Evolutionary conservation across 164 flowering plant genomes (phyloP), one percentile per base, ranked within the genome.

Genomic region (Pachysandra terminalis): DNA sequence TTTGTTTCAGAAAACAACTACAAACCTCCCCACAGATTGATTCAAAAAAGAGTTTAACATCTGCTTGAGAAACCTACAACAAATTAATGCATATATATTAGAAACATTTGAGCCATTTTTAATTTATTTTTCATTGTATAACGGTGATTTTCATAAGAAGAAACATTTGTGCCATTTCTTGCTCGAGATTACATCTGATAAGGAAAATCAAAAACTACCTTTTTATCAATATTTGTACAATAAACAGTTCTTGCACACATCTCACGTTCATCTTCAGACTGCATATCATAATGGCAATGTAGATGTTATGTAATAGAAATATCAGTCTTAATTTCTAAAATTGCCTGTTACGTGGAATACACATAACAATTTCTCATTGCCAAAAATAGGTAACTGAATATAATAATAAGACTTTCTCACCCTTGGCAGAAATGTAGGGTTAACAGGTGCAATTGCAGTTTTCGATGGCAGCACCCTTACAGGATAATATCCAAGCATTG

Each of bases 391-490:
- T 17, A 25, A 19, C 45, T 13, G 19, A 23, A 9, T 19, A 61
- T 22, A 65, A 48, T 23, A 5, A 32, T 2, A 28, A 65, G 37
- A 58, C n/a, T 26, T 63, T 61, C 82, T 80, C 75, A 89, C 91
- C 91, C 86, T 77, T 0, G 96, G 96, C 81, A 90, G 79, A 81
- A 84, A 87, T 22, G 86, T 84, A 52, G 91, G 91, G 77, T 90
- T 90, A 68, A 88, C 96, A 0, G 96, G 96, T 61, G 96, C 96
- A 75, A 90, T 90, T 32, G 96, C 91, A 49, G 96, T 90, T 83
- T 90, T 90, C 22, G 96, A 88, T 5, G 93, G 93, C 75, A 88
- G 80, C 70, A 90, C 93, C 71, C 82, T 82, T 12, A 90, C 85
- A 48, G 96, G 96, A 67, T 88, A 88, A 69, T 51, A 90, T 65